A percentile compares a stretch with the other conserved stretches of the same genome.
phyloP scores from a whole-genome alignment of 2,329 filamentous ascomycete genomes.

The Aureobasidium sp. region DNA sequence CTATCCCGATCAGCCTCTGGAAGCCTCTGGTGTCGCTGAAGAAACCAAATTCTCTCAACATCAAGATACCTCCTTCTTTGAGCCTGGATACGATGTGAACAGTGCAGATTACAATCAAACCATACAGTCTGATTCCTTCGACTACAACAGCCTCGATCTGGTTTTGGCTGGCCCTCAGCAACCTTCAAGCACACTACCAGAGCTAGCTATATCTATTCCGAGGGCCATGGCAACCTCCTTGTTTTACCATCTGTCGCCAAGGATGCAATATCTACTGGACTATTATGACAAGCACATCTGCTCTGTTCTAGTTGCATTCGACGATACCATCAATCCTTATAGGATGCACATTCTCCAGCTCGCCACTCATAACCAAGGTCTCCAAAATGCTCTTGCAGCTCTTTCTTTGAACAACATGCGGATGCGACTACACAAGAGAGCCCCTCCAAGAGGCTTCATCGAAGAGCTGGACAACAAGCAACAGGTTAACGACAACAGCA shows the following conservation, averaged over 20 bases:
- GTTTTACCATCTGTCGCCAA: slow-evolving; percentile 56
- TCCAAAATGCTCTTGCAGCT: slow-evolving; percentile 90
- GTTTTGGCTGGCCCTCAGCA: background rate
- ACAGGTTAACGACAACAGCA: slow-evolving; percentile 19
- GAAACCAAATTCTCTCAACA: background rate
- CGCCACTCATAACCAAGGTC: slow-evolving; percentile 65
- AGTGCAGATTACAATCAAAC: background rate
- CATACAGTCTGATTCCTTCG: slow-evolving; percentile 7
- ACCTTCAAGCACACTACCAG: background rate
- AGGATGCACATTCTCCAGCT: slow-evolving; percentile 72
- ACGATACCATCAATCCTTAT: slow-evolving; percentile 78
- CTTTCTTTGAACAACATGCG: slow-evolving; percentile 82
- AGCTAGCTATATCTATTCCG: slow-evolving; percentile 20
- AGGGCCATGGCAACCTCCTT: slow-evolving; percentile 27
- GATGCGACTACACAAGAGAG: slow-evolving; percentile 64
- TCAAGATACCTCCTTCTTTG: background rate
- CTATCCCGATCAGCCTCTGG: background rate
- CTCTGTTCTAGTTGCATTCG: slow-evolving; percentile 83
- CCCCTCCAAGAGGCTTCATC: slow-evolving; percentile 24
- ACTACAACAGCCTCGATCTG: background rate
- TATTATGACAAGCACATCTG: slow-evolving; percentile 93
- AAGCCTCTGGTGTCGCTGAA: background rate
- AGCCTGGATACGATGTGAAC: background rate
- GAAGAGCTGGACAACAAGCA: slow-evolving; percentile 25
- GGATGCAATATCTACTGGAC: slow-evolving; percentile 82